These are phyloP conservation scores for Mucor circinelloides DNA, from an alignment of 371 early-diverging fungal genomes.

Conservation along the genomic window DNA sequence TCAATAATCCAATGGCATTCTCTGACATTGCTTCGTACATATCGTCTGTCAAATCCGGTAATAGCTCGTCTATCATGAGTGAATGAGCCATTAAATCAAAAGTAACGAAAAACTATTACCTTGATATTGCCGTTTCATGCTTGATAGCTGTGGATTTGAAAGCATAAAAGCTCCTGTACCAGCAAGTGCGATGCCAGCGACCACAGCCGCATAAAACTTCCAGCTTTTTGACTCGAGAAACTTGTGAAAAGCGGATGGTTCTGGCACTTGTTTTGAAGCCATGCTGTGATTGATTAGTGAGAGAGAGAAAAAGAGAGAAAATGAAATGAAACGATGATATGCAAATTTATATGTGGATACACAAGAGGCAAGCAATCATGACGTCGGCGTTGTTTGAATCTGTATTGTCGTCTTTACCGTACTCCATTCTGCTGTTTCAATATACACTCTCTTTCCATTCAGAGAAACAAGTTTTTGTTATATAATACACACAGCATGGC, in stretches of 20 bases:
- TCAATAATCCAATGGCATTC: constrained; percentile 57
- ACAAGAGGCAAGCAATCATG: background rate
- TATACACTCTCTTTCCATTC: background rate
- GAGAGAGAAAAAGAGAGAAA: background rate
- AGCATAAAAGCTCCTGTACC: constrained; percentile 71
- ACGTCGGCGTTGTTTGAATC: constrained; percentile 1
- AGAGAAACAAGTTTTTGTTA: background rate
- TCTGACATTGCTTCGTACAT: constrained; percentile 59
- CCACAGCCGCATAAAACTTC: constrained; percentile 72
- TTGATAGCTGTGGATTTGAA: constrained; percentile 25
- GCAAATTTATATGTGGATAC: background rate
- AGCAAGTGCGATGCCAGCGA: constrained; percentile 64
- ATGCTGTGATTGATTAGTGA: background rate
- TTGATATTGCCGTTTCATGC: background rate
- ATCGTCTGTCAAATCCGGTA: constrained; percentile 18
- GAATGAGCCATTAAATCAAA: background rate
- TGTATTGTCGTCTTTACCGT: background rate
- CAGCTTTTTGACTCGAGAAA: constrained; percentile 71
- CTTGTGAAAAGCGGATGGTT: constrained; percentile 22
- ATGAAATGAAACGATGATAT: background rate
- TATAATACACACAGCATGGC: constrained; percentile 13
- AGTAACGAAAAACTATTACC: background rate
- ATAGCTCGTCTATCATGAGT: background rate
- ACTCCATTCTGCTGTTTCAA: background rate
- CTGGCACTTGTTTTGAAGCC: background rate